These are phyloP conservation scores for Climacium dendroides DNA, from an alignment of 225 moss, liverwort and hornwort genomes.

Conservation along the genomic window DNA sequence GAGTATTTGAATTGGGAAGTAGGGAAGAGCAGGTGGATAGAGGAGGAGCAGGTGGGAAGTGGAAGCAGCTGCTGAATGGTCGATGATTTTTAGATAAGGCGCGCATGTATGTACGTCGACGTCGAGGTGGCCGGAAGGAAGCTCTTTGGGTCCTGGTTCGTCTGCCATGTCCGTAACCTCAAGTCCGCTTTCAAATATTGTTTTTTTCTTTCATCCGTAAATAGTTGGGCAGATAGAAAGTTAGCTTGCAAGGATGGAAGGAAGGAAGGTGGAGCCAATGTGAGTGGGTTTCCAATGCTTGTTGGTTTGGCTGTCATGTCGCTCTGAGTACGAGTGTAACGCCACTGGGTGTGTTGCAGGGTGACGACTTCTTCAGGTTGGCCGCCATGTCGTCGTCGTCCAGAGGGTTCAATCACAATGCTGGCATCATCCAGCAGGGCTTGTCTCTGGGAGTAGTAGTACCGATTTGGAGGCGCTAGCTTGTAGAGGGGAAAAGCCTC, in stretches of 20 bases:
- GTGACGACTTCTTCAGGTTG: background rate
- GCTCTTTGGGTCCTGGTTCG: background rate
- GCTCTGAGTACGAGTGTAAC: conserved; percentile 1
- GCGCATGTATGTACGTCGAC: background rate
- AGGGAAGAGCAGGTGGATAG: background rate
- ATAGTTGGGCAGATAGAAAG: background rate
- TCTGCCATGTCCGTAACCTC: background rate
- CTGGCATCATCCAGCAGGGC: background rate
- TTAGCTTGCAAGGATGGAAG: background rate
- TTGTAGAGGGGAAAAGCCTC: background rate
- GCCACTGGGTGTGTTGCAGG: background rate
- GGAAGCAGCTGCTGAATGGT: background rate
- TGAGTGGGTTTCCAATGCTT: background rate
- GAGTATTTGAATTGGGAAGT: background rate
- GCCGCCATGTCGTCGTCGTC: conserved; percentile 29
- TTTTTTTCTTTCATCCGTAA: background rate
- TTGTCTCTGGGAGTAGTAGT: background rate
- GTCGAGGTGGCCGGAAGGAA: background rate
- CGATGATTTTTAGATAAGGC: background rate
- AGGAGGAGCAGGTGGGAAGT: background rate
- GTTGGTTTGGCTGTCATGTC: background rate
- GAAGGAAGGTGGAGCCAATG: background rate
- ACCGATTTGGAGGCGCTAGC: background rate
- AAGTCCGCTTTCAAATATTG: background rate
- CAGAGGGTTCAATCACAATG: conserved; percentile 9